These are phyloP conservation scores for Colletotrichum sp. DNA, from an alignment of 2,329 filamentous ascomycete genomes.

Conservation along the genomic window DNA sequence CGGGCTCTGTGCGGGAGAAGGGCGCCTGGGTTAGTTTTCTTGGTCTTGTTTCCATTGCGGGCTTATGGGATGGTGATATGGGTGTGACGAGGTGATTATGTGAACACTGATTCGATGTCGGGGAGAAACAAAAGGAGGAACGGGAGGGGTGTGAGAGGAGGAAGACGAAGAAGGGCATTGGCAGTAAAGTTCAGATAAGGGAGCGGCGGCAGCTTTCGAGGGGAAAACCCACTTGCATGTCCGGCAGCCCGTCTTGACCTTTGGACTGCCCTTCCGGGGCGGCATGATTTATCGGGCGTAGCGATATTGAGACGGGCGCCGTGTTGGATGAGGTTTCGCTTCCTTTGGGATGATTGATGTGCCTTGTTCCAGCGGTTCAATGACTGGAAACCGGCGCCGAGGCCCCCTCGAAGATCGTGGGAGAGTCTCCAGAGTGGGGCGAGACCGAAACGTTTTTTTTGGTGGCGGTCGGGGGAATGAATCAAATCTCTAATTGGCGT, in stretches of 20 bases:
- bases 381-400: neutral
- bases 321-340: neutral
- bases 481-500: neutral
- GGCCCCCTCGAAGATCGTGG: neutral
- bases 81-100: neutral
- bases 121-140: neutral
- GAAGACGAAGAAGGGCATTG: neutral
- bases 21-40: neutral
- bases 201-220: neutral
- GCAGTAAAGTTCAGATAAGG: neutral
- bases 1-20: constrained; percentile 45
- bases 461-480: neutral
- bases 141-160: neutral
- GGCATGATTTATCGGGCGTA: neutral
- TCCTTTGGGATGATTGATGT: neutral
- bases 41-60: neutral
- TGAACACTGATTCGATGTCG: neutral
- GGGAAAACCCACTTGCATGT: constrained; percentile 56
- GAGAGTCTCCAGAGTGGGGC: neutral
- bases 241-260: constrained; percentile 55
- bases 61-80: neutral
- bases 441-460: neutral
- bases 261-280: constrained; percentile 25
- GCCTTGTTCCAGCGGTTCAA: neutral
- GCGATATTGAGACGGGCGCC: neutral